Evolutionary conservation across 129 eudicot species (phyloP).

Genomic region (Flaveria linearis): DNA sequence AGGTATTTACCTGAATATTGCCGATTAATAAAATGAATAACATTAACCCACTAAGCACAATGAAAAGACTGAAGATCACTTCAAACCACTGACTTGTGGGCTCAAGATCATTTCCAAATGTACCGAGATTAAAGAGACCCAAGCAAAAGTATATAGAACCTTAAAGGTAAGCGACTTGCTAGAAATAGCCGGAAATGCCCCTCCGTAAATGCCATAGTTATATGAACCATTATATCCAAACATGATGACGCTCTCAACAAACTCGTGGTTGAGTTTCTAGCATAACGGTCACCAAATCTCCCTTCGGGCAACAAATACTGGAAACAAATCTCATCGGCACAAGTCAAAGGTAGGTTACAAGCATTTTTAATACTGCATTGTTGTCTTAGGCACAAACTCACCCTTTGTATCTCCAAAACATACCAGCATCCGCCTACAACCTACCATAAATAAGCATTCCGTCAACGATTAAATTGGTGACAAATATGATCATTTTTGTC

Average conservation of each 20-base stretch:
- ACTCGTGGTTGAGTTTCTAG: conserved; percentile 47
- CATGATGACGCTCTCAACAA: conserved; percentile 48
- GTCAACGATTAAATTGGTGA: background rate
- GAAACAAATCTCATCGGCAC: conserved; percentile 71
- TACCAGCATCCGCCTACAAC: conserved; percentile 96
- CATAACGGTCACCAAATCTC: conserved; percentile 50
- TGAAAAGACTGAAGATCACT: conserved; percentile 67
- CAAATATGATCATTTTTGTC: no score
- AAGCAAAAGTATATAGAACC: conserved; percentile 74
- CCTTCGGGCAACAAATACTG: conserved; percentile 49
- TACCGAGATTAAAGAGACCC: conserved; percentile 84
- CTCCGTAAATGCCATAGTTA: conserved; percentile 64
- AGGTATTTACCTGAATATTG: conserved; percentile 73
- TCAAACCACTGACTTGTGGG: conserved; percentile 86
- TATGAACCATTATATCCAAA: conserved; percentile 67
- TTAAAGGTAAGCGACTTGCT: conserved; percentile 67
- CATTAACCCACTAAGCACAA: conserved; percentile 72
- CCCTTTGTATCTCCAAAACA: conserved; percentile 77
- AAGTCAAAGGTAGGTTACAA: conserved; percentile 60
- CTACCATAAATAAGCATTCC: conserved; percentile 22
- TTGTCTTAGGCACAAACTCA: conserved; percentile 69
- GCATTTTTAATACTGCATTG: conserved; percentile 44
- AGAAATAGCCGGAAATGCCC: conserved; percentile 80
- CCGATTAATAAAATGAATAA: conserved; percentile 82
- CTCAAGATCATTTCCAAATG: conserved; percentile 82